Base-by-base conservation (phyloP, 345 rosid genomes). In the Streptanthus diversifolius region DNA sequence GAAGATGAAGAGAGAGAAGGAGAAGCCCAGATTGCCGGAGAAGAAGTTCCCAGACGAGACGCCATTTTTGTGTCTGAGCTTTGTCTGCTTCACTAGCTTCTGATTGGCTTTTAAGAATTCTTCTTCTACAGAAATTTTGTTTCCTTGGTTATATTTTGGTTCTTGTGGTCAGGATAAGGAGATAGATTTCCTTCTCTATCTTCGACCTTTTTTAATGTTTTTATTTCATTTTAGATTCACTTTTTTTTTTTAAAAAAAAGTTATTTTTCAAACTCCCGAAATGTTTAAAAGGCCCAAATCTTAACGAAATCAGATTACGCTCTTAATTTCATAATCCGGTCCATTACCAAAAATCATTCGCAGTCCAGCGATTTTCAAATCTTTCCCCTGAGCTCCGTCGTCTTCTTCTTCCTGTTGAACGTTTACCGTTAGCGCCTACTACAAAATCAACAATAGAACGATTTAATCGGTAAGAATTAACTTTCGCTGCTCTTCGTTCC, bases 11-110 rank as follows among this genome's bases (percentile, higher is more conserved):
- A 63, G 21, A 79, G 83, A 7, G 85, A 82, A 30, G 84, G 83
- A 32, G 90, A 74, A 35, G 86, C 81, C 66, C 88, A 84, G 73
- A 87, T 60, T 60, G 86, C 85, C 5, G 86, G 80, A 68, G 86
- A 78, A 71, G 80, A 63, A 27, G 90, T 62, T 75, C 97, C 97
- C 5, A 90, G 80, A n/a, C 82, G 72, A n/a, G 93, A 81, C 57
- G 93, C 96, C 98, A 91, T 76, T 37, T 70, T 76, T 85, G 11
- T 3, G 32, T 5, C 32, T 40, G 74, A 51, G 74, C 39, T 47
- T 47, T 52, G 43, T 40, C n/a, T 19, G 53, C 30, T 72, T 58
- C 14, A 59, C 73, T 51, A 44, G 75, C 52, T 76, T 55, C 15
- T 47, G 69, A 74, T 77, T 65, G 53, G 58, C 59, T 48, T 75